Conservation (phyloP, 495 filamentous ascomycete species). For the Penicillium pancosmium region DNA sequence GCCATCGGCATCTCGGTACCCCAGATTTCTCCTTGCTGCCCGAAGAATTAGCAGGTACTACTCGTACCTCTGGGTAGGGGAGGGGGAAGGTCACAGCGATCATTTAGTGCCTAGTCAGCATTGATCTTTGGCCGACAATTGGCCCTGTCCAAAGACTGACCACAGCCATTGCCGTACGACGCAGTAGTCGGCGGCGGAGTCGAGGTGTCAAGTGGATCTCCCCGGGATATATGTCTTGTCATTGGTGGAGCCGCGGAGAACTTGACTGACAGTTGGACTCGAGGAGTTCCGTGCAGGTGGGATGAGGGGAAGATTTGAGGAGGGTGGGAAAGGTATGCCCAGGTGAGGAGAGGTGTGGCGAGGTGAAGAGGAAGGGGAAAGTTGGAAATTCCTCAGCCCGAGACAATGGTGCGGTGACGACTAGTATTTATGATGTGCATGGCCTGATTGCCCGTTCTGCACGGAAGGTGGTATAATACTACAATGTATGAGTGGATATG, state of each 20-base stretch:
- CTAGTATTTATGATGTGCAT: conserved; percentile 1
- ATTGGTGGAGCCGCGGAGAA: conserved; percentile 25
- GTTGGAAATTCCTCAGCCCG: neutral
- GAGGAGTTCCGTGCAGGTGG: neutral
- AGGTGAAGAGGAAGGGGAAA: neutral
- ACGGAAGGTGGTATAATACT: neutral
- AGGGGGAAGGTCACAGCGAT: conserved; percentile 21
- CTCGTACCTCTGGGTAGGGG: too few relatives aligned
- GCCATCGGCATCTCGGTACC: conserved; percentile 22
- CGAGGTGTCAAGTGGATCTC: conserved; percentile 19
- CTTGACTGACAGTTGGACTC: conserved; percentile 15
- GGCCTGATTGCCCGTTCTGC: conserved; percentile 2
- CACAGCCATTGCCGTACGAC: conserved; percentile 1
- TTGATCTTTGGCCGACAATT: conserved; percentile 8
- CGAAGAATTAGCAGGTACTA: neutral
- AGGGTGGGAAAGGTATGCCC: neutral
- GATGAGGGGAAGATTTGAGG: neutral
- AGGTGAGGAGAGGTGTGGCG: neutral
- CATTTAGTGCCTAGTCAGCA: conserved; percentile 3
- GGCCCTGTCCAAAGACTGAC: conserved; percentile 8
- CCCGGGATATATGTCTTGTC: conserved; percentile 17
- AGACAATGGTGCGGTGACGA: neutral
- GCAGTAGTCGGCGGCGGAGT: conserved; percentile 10
- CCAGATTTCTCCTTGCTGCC: conserved; percentile 13
- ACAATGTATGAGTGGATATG: conserved; percentile 8